Evolutionary conservation across 179 eudicot species (phyloP).

Genomic region (Sideroxylon spinosum): DNA sequence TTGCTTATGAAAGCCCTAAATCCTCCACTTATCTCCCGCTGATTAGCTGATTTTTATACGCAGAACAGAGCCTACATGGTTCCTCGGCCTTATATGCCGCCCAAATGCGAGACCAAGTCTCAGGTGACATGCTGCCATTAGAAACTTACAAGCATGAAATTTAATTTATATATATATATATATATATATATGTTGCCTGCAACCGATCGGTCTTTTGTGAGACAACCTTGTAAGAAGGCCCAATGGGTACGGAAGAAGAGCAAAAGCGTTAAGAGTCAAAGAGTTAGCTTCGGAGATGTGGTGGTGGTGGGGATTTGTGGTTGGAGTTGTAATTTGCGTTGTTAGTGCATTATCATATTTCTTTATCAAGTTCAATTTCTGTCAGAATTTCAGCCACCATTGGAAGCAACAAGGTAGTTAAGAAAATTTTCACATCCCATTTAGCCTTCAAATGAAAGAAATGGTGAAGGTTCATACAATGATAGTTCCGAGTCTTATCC

Average conservation of each 20-base stretch:
- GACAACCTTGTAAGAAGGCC: too few species aligned
- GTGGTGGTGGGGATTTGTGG: slow-evolving; percentile 15
- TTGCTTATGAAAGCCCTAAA: too few species aligned
- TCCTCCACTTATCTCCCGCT: too few species aligned
- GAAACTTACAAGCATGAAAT: neutral
- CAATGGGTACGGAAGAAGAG: too few species aligned
- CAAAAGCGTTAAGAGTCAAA: too few species aligned
- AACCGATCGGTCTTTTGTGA: neutral
- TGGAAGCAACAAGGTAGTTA: slow-evolving; percentile 22
- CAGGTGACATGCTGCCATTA: neutral
- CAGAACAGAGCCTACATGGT: too few species aligned
- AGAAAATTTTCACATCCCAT: too few species aligned
- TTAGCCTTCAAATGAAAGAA: too few species aligned
- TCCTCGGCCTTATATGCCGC: slow-evolving; percentile 15
- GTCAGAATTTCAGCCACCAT: neutral
- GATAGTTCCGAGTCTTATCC: neutral
- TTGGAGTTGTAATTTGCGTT: slow-evolving; percentile 4
- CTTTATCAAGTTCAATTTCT: slow-evolving; percentile 24
- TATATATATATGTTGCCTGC: neutral
- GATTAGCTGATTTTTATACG: too few species aligned
- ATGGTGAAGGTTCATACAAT: too few species aligned
- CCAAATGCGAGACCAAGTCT: slow-evolving; percentile 11
- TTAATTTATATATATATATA: neutral
- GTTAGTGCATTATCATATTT: slow-evolving; percentile 20
- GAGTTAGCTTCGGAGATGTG: too few species aligned